Base-by-base conservation (phyloP, 495 filamentous ascomycete genomes). In the Trichoderma parareesei region DNA sequence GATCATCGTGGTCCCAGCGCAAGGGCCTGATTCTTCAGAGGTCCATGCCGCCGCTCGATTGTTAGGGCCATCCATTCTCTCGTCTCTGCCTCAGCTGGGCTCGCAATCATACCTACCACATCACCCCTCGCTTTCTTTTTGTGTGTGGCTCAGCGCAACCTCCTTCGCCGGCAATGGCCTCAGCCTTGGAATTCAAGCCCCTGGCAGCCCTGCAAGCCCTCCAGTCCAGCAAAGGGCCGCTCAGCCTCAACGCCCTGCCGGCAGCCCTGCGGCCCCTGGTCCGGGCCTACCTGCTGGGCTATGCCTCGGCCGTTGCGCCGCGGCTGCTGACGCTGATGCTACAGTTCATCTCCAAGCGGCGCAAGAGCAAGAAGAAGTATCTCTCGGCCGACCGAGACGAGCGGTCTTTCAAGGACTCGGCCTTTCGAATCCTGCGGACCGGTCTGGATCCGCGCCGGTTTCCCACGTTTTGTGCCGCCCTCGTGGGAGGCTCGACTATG, bases 401-500 rank as follows among this genome's bases (percentile, higher is more conserved):
- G 69, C 77, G 41, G n/a, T 72, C 73, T 61, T 81, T 82, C 64
- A 53, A 75, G 16, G 71, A 64, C 44, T 76, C 79, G 38, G 65
- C 81, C 53, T 64, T 69, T 64, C 73, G 74, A 62, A 78, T 84
- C 69, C 62, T 84, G 43, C 66, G 70, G 33, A 74, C 75, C 27
- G 81, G 79, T 42, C 69, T 84, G 41, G 80, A 81, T 65, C 71
- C 75, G 66, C 80, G 85, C 68, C 77, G 88, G 46, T 94, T 96
- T 70, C 90, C 93, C 40, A 85, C 90, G 6, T 94, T 92, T 71
- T 96, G 92, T 75, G 93, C 84, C 11, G 75, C 80, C 16, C 75
- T 94, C 18, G 83, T 93, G 57, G 91, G 90, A 43, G 89, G 90
- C 38, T 90, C 87, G 66, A 90, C 88, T 16, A 68, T 92, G 59